Evolutionary conservation across 2,329 filamentous ascomycete species (phyloP).

Genomic region (Ascochyta lentis): DNA sequence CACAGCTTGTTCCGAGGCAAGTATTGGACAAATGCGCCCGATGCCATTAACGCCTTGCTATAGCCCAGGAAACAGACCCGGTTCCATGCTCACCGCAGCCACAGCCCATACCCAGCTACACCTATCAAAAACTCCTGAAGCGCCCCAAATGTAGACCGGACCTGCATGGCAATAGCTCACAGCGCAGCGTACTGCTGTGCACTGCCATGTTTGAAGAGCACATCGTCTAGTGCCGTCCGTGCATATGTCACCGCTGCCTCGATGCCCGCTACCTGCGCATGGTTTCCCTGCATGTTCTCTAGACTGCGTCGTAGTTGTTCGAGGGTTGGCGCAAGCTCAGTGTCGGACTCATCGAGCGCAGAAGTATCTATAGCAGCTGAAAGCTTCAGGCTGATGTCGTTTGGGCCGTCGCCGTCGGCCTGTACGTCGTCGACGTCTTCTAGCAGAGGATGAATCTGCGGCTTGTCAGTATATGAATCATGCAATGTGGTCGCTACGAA

Average conservation of each 20-base stretch:
- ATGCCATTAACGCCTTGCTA: conserved; percentile 26
- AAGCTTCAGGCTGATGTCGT: conserved; percentile 40
- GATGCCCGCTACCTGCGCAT: conserved; percentile 46
- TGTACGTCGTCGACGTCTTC: conserved; percentile 22
- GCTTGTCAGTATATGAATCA: conserved; percentile 23
- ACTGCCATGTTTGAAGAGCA: conserved; percentile 42
- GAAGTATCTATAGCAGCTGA: conserved; percentile 23
- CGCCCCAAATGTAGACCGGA: conserved; percentile 26
- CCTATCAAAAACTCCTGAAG: conserved; percentile 23
- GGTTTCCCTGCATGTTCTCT: conserved; percentile 49
- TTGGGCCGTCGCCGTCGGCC: conserved; percentile 35
- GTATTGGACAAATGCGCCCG: conserved; percentile 32
- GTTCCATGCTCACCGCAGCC: conserved; percentile 23
- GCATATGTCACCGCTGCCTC: conserved; percentile 39
- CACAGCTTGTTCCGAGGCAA: conserved; percentile 10
- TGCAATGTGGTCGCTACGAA: conserved; percentile 14
- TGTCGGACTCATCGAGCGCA: conserved; percentile 38
- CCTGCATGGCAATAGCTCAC: conserved; percentile 41
- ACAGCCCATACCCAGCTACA: conserved; percentile 29
- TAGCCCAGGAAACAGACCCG: conserved; percentile 23
- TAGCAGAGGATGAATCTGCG: conserved; percentile 46
- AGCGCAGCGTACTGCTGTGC: conserved; percentile 42
- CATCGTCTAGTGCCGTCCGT: conserved; percentile 43
- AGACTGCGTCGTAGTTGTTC: conserved; percentile 49
- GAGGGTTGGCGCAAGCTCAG: conserved; percentile 43